Evolutionary conservation across 768 basidiomycete species (phyloP).

Genomic region (Termitomyces sp.): DNA sequence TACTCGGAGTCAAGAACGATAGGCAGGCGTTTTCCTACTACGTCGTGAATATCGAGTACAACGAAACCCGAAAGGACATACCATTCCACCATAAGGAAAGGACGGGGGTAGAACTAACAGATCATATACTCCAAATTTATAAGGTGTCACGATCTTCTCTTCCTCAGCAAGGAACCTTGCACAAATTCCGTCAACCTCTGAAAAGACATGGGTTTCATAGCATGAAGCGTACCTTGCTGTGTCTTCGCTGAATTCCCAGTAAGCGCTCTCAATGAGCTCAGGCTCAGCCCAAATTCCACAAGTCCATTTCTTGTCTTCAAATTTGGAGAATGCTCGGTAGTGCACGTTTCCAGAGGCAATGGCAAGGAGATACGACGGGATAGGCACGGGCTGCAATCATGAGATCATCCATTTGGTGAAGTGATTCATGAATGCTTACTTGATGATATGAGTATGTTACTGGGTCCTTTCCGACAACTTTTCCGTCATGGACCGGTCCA

Average conservation of each 20-base stretch:
- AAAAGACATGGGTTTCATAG: neutral
- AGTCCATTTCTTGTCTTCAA: slow-evolving; percentile 68
- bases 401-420: neutral
- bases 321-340: slow-evolving; percentile 61
- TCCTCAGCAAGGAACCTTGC: slow-evolving; percentile 71
- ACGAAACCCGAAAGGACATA: neutral
- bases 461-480: slow-evolving; percentile 65
- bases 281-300: slow-evolving; percentile 93
- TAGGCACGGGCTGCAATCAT: slow-evolving; percentile 62
- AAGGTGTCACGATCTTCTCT: slow-evolving; percentile 71
- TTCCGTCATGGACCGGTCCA: slow-evolving; percentile 70
- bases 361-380: slow-evolving; percentile 91
- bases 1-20: slow-evolving; percentile 86
- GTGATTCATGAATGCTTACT: slow-evolving; percentile 36
- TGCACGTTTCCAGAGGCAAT: slow-evolving; percentile 82
- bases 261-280: slow-evolving; percentile 67
- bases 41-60: slow-evolving; percentile 4
- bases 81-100: slow-evolving; percentile 94
- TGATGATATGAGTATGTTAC: slow-evolving; percentile 79
- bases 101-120: slow-evolving; percentile 84
- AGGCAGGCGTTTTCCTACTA: slow-evolving; percentile 83
- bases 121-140: slow-evolving; percentile 87
- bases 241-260: slow-evolving; percentile 88
- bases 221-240: slow-evolving; percentile 55
- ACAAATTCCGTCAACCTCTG: neutral